Percentiles rank a stretch among this genome's conserved stretches.
Conservation (phyloP, 345 rosid species). For the Camelina sativa region DNA sequence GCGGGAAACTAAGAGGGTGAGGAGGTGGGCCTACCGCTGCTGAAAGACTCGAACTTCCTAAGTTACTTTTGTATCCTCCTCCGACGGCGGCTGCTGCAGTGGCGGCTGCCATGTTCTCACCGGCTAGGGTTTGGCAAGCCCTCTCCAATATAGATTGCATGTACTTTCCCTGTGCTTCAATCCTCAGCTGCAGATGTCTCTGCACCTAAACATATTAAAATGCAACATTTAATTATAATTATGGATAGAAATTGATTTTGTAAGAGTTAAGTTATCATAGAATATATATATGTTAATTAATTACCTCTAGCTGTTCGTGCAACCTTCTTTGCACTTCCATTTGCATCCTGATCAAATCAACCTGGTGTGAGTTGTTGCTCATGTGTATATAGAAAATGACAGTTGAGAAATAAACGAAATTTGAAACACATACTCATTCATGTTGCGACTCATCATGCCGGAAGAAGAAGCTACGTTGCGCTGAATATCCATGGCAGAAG, state of each 20-base stretch:
- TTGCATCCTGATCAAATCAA: conserved; percentile 86
- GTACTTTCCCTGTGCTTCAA: conserved; percentile 98
- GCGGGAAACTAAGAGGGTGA: conserved; percentile 69
- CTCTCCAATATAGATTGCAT: conserved; percentile 96
- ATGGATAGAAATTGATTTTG: background rate
- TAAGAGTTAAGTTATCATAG: background rate
- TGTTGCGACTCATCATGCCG: conserved; percentile 82
- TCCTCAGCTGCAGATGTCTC: conserved; percentile 93
- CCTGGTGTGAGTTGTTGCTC: conserved; percentile 50
- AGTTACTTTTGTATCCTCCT: conserved; percentile 53
- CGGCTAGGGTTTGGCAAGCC: conserved; percentile 92
- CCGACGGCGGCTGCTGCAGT: conserved; percentile 36
- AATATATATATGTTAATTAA: conserved; percentile 8
- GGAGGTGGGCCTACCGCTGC: conserved; percentile 47
- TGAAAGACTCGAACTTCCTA: conserved; percentile 56
- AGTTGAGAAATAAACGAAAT: background rate
- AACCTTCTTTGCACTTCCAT: conserved; percentile 99
- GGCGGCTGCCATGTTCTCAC: conserved; percentile 65
- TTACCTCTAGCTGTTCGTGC: conserved; percentile 97
- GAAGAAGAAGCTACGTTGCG: conserved; percentile 89
- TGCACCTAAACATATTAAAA: conserved; percentile 64
- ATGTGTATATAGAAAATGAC: background rate
- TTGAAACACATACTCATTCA: conserved; percentile 76
- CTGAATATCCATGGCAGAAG: conserved; percentile 82
- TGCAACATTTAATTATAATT: background rate